phyloP scores from a whole-genome alignment of 768 basidiomycete species.

The Aureoboletus auriporus region DNA sequence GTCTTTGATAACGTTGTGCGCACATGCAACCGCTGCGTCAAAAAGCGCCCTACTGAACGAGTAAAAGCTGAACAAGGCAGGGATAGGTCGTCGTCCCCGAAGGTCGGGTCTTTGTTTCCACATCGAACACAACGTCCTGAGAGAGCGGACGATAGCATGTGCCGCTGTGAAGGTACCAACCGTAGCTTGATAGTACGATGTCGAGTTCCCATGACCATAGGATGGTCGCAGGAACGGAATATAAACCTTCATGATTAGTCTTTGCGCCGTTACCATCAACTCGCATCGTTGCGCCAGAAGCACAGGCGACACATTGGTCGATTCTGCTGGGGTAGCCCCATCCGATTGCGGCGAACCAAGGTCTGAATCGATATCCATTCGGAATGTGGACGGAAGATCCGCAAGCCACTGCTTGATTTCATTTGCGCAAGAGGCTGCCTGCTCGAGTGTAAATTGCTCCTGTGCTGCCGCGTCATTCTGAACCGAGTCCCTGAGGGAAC shows the following conservation, averaged over 20 bases:
- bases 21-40: constrained; percentile 63
- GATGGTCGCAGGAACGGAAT: constrained; percentile 57
- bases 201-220: constrained; percentile 20
- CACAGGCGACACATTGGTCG: constrained; percentile 27
- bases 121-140: constrained; percentile 38
- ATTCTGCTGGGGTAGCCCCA: constrained; percentile 7
- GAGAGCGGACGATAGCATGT: constrained; percentile 56
- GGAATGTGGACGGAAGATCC: constrained; percentile 48
- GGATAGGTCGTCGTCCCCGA: constrained; percentile 32
- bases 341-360: constrained; percentile 14
- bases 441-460: constrained; percentile 50
- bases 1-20: constrained; percentile 56
- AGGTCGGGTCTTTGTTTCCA: constrained; percentile 35
- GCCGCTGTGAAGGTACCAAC: constrained; percentile 62
- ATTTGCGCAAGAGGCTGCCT: constrained; percentile 53
- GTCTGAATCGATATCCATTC: constrained; percentile 37
- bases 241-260: constrained; percentile 60
- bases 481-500: constrained; percentile 40
- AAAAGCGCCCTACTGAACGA: constrained; percentile 59
- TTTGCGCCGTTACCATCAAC: constrained; percentile 55
- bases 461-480: constrained; percentile 25
- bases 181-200: constrained; percentile 47
- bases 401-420: constrained; percentile 53
- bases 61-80: constrained; percentile 53
- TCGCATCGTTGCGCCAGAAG: constrained; percentile 55